phyloP scores from a whole-genome alignment of 495 filamentous ascomycete species.

The Jackrogersella minutella region DNA sequence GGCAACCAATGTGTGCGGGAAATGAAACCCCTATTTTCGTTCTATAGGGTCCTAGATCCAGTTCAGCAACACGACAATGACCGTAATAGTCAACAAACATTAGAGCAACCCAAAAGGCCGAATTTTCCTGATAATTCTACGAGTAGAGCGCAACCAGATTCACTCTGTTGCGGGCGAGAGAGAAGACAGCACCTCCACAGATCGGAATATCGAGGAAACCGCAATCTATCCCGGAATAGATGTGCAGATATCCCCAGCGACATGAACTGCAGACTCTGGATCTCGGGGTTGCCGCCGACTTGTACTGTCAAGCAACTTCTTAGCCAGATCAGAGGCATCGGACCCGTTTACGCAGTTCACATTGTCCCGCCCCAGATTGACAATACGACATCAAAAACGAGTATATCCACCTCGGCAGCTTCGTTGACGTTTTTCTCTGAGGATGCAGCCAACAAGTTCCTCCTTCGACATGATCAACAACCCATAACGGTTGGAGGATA shows the following conservation, averaged over 20 bases:
- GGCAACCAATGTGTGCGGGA: too few relatives aligned
- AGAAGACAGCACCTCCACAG: not conserved
- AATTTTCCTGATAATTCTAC: too few relatives aligned
- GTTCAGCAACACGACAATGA: not conserved
- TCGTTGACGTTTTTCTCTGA: constrained; percentile 49
- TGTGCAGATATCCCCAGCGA: constrained; percentile 38
- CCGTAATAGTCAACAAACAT: not conserved
- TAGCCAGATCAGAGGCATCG: constrained; percentile 36
- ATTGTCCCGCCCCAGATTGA: constrained; percentile 34
- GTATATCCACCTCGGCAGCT: constrained; percentile 38
- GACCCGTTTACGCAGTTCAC: constrained; percentile 43
- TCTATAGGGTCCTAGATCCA: not conserved
- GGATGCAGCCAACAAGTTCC: constrained; percentile 31
- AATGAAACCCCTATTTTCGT: not conserved
- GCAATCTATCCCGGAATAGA: not conserved
- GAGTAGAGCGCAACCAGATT: too few relatives aligned
- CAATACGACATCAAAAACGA: not conserved
- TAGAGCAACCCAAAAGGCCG: not conserved
- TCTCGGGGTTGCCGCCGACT: constrained; percentile 41
- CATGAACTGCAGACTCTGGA: constrained; percentile 48
- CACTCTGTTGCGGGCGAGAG: too few relatives aligned
- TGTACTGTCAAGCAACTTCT: constrained; percentile 38
- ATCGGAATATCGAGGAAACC: constrained; percentile 1
- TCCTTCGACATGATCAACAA: not conserved
- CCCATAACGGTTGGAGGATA: constrained; percentile 15